A percentile compares a stretch with the other conserved stretches of the same genome.
phyloP scores from a whole-genome alignment of 2,329 filamentous ascomycete species.

The Zymoseptoria tritici region DNA sequence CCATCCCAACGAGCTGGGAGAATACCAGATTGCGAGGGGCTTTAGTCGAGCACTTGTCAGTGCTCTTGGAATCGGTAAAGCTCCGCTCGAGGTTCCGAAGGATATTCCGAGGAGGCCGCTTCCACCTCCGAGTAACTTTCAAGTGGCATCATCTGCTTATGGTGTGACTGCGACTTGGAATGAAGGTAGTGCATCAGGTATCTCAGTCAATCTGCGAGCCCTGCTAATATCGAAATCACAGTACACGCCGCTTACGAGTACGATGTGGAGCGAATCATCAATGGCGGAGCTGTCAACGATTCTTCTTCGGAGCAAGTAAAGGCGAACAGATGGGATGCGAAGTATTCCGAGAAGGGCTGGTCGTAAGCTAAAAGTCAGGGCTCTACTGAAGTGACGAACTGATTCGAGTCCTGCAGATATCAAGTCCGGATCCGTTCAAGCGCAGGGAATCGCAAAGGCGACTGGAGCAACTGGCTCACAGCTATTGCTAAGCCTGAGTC shows the following conservation, averaged over 20 bases:
- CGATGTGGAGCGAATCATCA: constrained; percentile 3
- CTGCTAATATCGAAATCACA: background rate
- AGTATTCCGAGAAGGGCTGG: background rate
- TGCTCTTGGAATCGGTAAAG: constrained; percentile 1
- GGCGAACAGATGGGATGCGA: constrained; percentile 3
- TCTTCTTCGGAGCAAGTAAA: background rate
- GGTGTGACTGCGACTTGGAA: constrained; percentile 11
- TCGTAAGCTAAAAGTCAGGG: background rate
- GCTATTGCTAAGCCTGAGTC: background rate
- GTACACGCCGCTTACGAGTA: constrained; percentile 10
- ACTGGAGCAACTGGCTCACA: background rate
- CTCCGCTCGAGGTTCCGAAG: constrained; percentile 4
- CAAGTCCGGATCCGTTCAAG: background rate
- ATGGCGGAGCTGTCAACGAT: background rate
- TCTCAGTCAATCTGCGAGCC: background rate
- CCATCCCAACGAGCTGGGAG: constrained; percentile 35
- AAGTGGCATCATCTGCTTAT: background rate
- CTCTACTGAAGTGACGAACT: background rate
- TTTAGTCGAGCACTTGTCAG: constrained; percentile 29
- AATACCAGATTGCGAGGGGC: constrained; percentile 36
- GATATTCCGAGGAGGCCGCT: constrained; percentile 4
- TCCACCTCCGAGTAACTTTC: constrained; percentile 1
- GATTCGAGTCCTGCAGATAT: background rate
- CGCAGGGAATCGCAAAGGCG: constrained; percentile 3
- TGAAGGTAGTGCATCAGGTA: background rate